Evolutionary conservation across 2,329 filamentous ascomycete genomes (phyloP).

Genomic region (Kalmusia sp.): DNA sequence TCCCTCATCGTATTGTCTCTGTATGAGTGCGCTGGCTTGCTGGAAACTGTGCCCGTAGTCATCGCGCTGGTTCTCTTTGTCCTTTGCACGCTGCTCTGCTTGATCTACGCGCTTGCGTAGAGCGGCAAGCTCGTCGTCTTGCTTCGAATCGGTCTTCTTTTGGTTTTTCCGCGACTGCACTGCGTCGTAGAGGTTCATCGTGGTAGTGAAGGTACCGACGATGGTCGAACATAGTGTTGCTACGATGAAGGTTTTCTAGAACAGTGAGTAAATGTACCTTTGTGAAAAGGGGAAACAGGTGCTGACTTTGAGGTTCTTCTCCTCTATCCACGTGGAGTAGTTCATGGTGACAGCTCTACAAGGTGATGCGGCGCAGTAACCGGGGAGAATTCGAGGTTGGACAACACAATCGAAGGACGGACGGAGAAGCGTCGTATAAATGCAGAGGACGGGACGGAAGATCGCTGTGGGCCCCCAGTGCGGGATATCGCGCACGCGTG

Average conservation of each 20-base stretch:
- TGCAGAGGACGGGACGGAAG: background rate
- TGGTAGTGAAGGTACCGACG: conserved; percentile 53
- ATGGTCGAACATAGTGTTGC: conserved; percentile 54
- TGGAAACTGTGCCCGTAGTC: conserved; percentile 42
- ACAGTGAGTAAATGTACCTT: background rate
- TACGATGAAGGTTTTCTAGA: conserved; percentile 54
- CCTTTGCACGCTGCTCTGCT: conserved; percentile 27
- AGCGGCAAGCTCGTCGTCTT: conserved; percentile 44
- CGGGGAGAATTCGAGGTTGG: too few relatives aligned
- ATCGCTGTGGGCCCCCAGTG: background rate
- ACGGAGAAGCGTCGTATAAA: background rate
- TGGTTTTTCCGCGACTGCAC: conserved; percentile 46
- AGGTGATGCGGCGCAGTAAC: background rate
- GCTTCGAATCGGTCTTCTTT: conserved; percentile 44
- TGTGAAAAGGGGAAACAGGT: background rate
- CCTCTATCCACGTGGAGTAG: conserved; percentile 54
- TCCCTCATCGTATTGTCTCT: conserved; percentile 46
- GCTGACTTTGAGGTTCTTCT: conserved; percentile 52
- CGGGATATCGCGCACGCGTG: conserved; percentile 3
- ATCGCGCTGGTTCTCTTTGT: conserved; percentile 36
- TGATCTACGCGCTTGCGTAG: conserved; percentile 40
- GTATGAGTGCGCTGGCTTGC: conserved; percentile 42
- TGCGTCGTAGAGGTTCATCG: conserved; percentile 52
- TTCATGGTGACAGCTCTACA: conserved; percentile 40
- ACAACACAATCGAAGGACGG: too few relatives aligned